These are phyloP conservation scores for Triticum urartu DNA, from an alignment of 176 grass and related monocot species.

Conservation along the genomic window DNA sequence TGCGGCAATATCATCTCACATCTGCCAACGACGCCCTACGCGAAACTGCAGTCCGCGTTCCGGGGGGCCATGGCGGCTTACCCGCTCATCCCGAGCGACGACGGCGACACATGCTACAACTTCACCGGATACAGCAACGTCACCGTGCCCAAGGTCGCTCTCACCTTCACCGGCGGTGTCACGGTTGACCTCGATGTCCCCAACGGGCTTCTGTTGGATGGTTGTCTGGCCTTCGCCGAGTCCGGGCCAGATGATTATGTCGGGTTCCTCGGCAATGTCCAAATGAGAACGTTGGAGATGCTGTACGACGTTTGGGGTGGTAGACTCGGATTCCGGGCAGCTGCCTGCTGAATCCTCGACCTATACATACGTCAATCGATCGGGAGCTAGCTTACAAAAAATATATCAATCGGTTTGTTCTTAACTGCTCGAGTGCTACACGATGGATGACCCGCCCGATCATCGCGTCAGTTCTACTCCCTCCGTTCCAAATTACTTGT, in stretches of 20 bases:
- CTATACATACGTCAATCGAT: no score
- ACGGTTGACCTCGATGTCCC: slow-evolving; percentile 39
- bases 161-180: slow-evolving; percentile 36
- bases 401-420: no score
- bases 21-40: slow-evolving; percentile 46
- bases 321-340: slow-evolving; percentile 46
- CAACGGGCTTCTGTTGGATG: slow-evolving; percentile 40
- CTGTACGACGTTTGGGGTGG: slow-evolving; percentile 34
- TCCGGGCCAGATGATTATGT: background rate
- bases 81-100: background rate
- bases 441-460: no score
- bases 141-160: slow-evolving; percentile 37
- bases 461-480: no score
- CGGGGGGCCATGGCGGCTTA: slow-evolving; percentile 38
- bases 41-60: slow-evolving; percentile 43
- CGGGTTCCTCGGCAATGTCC: slow-evolving; percentile 53
- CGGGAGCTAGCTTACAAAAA: no score
- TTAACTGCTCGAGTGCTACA: no score
- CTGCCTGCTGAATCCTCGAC: slow-evolving; percentile 23
- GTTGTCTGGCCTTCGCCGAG: slow-evolving; percentile 55
- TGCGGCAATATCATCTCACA: slow-evolving; percentile 54
- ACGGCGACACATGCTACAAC: slow-evolving; percentile 57
- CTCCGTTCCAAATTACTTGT: no score
- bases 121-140: slow-evolving; percentile 33
- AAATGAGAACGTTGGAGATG: slow-evolving; percentile 60